Base-by-base conservation (phyloP, 805 yeast genomes). In the Nakazawaea siamensis region DNA sequence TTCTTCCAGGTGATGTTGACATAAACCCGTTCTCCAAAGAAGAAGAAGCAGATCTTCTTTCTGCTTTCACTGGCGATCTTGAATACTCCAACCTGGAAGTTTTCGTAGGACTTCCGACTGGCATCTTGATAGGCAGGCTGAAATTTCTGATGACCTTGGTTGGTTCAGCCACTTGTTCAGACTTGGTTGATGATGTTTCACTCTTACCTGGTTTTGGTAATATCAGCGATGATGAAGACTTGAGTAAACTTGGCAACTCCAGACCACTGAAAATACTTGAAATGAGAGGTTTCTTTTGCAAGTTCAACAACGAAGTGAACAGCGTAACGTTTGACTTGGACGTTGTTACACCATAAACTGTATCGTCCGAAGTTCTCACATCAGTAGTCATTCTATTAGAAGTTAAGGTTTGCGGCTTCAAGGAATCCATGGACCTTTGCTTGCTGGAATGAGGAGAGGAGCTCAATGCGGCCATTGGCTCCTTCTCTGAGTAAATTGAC, bases 311-410 rank as follows among this genome's bases (percentile, higher is more conserved):
- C 2, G 67, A 51, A 1, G 68, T 56, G 36, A 62, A 51, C 4
- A 66, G 64, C 2, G 67, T 59, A 23, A 60, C 53, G 32, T 56
- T 57, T 1, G 63, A 50, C 30, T 55, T 54, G 1, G 61, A 51
- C 1, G 57, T 55, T 9, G 61, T 55, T 2, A 54, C 55, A 27
- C 64, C 64, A 24, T 35, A 35, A 18, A 48, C 49, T 4, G 49
- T 59, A 25, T 51, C 55, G 14, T 35, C 27, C 4, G 60, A 52
- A 2, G 60, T 52, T 4, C 57, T 51, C 5, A 66, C 55, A 6
- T 44, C 34, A 1, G 47, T 42, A 10, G 51, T 33, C 10, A 14
- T 13, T n/a, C 18, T n/a, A 6, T 27, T 15, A 9, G 17, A 6
- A 8, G 29, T 14, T 6, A 15, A 5, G 14, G 8, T n/a, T 25